phyloP scores from a whole-genome alignment of 352 stramenopile species.

The Pythium biforme region DNA sequence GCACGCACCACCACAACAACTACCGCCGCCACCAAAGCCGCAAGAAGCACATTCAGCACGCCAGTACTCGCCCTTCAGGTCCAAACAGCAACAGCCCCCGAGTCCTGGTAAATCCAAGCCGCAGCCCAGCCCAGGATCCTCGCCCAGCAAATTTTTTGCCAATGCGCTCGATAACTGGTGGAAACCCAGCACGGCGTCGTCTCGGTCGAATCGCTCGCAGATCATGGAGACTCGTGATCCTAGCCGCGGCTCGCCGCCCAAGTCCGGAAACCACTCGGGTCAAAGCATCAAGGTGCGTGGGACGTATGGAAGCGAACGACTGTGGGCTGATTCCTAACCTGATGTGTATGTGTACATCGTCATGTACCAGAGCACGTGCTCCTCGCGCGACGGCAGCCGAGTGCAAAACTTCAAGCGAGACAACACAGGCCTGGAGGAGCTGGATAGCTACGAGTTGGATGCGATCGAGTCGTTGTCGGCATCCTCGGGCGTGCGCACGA shows the following conservation, averaged over 20 bases:
- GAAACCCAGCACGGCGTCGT: slow-evolving; percentile 2
- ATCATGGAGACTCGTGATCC: slow-evolving; percentile 17
- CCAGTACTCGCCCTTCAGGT: background rate
- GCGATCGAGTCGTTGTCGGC: slow-evolving; percentile 8
- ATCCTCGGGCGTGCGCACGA: background rate
- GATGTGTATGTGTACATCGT: too few species aligned
- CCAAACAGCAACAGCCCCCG: too few species aligned
- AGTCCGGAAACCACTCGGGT: background rate
- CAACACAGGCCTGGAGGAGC: background rate
- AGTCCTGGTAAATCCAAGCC: too few species aligned
- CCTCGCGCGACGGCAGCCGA: background rate
- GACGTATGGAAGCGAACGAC: too few species aligned
- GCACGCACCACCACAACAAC: background rate
- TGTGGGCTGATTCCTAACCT: too few species aligned
- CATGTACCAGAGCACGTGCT: background rate
- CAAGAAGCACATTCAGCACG: background rate
- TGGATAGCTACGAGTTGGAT: background rate
- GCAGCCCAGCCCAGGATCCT: slow-evolving; percentile 10
- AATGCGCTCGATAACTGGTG: slow-evolving; percentile 22
- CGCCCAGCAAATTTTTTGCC: slow-evolving; percentile 19
- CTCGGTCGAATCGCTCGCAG: slow-evolving; percentile 12
- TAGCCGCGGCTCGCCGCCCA: slow-evolving; percentile 17
- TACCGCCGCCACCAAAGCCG: background rate
- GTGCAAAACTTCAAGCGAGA: background rate
- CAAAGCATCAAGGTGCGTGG: slow-evolving; percentile 22